Evolutionary conservation across 306 rosid species (phyloP), one percentile per base, ranked within the genome.

Genomic region (Glycine soja): DNA sequence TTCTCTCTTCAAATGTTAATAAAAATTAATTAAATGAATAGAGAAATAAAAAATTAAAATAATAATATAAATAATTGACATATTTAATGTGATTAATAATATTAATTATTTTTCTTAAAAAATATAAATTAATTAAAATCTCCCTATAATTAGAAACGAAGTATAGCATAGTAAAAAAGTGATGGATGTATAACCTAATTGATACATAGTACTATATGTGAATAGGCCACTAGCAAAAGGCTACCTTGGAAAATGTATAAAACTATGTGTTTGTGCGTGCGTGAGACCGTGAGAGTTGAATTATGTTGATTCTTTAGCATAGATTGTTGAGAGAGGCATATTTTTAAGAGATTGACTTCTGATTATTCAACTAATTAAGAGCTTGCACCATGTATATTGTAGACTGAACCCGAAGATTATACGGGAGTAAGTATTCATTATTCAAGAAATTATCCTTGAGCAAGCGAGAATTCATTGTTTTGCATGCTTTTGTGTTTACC

Each of bases 321-420:
- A 62, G 73, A 72, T 16, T 4, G 13, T 53, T 65, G 75, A 77
- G 69, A 83, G 72, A 72, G 80, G 42, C 62, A 30, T 24, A 15
- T 51, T 63, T 72, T 57, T 74, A 53, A 68, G 52, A 74, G 70
- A 78, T 78, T 82, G 89, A 82, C 82, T 82, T 78, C n/a, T 48
- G 42, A 53, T 76, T 51, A 12, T 45, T 19, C 46, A 75, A 59
- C 46, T 30, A 36, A 36, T 36, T 38, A 38, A 38, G 43, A 3
- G 43, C 43, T 38, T 38, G 4, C 43, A 38, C 43, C 4, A 5
- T 38, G 43, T 38, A 4, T 38, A 5, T 34, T 38, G 6, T 38
- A 38, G 43, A 38, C 43, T 38, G 43, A 0, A 38, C 43, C 43
- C 43, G 43, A 38, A 38, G 43, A 38, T 38, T 38, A 38, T 38